phyloP scores from a whole-genome alignment of 2,329 filamentous ascomycete species.

The Fusarium penzigii region DNA sequence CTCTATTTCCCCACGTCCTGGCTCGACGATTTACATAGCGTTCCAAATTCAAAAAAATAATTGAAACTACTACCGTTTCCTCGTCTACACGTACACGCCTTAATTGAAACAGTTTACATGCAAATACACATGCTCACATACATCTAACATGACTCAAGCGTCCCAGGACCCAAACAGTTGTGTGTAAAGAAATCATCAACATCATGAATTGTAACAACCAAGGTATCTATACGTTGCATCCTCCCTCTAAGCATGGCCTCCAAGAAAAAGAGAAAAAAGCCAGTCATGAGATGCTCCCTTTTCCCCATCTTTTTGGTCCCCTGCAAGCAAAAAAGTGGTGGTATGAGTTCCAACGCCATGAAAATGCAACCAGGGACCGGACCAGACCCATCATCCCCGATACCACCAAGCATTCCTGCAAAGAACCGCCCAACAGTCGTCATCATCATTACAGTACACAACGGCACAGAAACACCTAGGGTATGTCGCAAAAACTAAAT shows the following conservation, averaged over 20 bases:
- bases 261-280: slow-evolving; percentile 10
- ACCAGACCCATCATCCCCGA: slow-evolving; percentile 17
- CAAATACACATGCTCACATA: no score
- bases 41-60: no score
- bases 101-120: no score
- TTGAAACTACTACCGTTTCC: no score
- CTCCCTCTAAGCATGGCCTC: slow-evolving; percentile 21
- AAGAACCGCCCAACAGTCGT: slow-evolving; percentile 23
- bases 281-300: slow-evolving; percentile 3
- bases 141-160: no score
- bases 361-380: slow-evolving; percentile 30
- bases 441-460: slow-evolving; percentile 26
- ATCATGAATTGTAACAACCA: slow-evolving; percentile 30
- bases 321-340: slow-evolving; percentile 27
- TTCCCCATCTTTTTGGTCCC: slow-evolving; percentile 24
- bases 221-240: slow-evolving; percentile 27
- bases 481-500: background rate
- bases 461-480: slow-evolving; percentile 8
- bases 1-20: no score
- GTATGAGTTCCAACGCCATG: slow-evolving; percentile 31
- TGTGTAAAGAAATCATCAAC: slow-evolving; percentile 17
- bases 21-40: no score
- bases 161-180: no score
- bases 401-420: slow-evolving; percentile 24
- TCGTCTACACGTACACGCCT: no score